phyloP scores from a whole-genome alignment of 2,329 filamentous ascomycete genomes.

The Aureobasidium sp. region DNA sequence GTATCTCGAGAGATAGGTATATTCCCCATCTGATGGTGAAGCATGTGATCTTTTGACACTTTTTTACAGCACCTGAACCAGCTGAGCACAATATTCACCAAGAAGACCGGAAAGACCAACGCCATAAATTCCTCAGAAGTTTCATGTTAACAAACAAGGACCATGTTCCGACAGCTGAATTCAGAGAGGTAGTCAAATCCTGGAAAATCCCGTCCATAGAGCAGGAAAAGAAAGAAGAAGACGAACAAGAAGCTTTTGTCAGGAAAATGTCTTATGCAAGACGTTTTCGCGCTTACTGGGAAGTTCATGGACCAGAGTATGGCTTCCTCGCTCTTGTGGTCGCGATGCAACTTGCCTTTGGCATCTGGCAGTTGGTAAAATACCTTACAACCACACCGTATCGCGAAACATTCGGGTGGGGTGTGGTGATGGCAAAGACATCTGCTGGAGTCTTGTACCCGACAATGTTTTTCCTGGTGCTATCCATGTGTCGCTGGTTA shows the following conservation, averaged over 20 bases:
- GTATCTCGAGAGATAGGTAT: slow-evolving; percentile 24
- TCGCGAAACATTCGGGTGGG: slow-evolving; percentile 49
- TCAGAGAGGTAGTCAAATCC: slow-evolving; percentile 51
- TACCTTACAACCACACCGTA: slow-evolving; percentile 42
- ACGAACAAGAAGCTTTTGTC: slow-evolving; percentile 41
- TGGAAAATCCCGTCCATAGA: slow-evolving; percentile 52
- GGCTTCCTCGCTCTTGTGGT: slow-evolving; percentile 45
- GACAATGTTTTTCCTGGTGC: slow-evolving; percentile 52
- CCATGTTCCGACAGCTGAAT: slow-evolving; percentile 42
- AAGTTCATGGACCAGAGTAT: slow-evolving; percentile 48
- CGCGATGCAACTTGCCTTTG: slow-evolving; percentile 44
- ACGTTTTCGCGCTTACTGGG: slow-evolving; percentile 47
- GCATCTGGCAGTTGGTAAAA: slow-evolving; percentile 50
- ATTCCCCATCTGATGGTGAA: slow-evolving; percentile 23
- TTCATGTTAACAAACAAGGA: slow-evolving; percentile 41
- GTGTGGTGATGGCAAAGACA: slow-evolving; percentile 49
- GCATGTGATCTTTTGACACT: slow-evolving; percentile 21
- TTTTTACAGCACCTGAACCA: slow-evolving; percentile 42
- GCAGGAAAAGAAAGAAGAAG: slow-evolving; percentile 47
- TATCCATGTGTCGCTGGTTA: slow-evolving; percentile 53
- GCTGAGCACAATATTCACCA: slow-evolving; percentile 41
- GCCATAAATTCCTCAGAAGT: slow-evolving; percentile 47
- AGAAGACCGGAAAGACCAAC: slow-evolving; percentile 29
- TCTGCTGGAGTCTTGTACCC: slow-evolving; percentile 50
- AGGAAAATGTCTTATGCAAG: slow-evolving; percentile 39